Percentiles rank a stretch among this genome's conserved stretches.
These are phyloP conservation scores for Hypoxylon sp. DNA, from an alignment of 2,329 filamentous ascomycete genomes.

Conservation along the genomic window DNA sequence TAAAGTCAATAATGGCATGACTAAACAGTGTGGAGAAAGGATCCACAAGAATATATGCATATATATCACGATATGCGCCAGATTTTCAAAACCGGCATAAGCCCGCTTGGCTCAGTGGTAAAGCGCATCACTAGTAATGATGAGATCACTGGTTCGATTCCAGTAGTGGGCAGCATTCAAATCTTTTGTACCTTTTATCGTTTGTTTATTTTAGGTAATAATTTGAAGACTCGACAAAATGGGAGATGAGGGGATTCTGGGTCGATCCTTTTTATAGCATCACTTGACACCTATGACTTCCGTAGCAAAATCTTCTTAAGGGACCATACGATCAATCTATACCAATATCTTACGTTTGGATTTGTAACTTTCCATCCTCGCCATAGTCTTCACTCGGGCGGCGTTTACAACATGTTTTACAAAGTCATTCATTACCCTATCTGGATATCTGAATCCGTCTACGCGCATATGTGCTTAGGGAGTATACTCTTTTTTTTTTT, in stretches of 20 bases:
- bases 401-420: background rate
- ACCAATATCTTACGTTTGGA: no score
- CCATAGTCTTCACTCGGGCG: background rate
- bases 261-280: no score
- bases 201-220: no score
- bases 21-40: no score
- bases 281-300: no score
- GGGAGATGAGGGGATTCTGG: no score
- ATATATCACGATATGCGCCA: background rate
- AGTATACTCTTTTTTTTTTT: slow-evolving; percentile 26
- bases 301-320: no score
- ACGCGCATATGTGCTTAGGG: background rate
- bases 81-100: background rate
- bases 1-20: no score
- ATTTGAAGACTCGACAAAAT: background rate
- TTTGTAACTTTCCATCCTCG: no score
- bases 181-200: background rate
- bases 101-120: slow-evolving; percentile 50
- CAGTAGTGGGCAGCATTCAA: slow-evolving; percentile 45
- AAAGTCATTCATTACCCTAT: background rate
- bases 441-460: background rate
- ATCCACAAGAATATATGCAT: background rate
- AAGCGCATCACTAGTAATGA: slow-evolving; percentile 51
- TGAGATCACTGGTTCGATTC: slow-evolving; percentile 50
- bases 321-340: no score